These are phyloP conservation scores for Wallemia hederae DNA, from an alignment of 1,284 basidiomycete genomes.

Conservation along the genomic window DNA sequence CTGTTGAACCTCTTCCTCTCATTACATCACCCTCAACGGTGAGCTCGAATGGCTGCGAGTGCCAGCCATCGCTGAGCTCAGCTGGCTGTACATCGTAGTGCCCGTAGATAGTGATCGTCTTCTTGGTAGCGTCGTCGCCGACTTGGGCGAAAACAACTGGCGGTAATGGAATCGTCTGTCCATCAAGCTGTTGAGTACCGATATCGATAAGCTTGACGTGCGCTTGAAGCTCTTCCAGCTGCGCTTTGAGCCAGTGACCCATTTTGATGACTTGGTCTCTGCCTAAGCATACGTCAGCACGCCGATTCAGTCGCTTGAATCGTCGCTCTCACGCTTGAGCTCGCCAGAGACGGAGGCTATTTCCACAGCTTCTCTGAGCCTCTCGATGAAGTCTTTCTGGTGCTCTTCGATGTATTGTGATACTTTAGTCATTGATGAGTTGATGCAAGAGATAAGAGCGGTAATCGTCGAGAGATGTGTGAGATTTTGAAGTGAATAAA, in stretches of 20 bases:
- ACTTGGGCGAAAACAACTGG: conserved; percentile 48
- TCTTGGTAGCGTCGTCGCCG: conserved; percentile 16
- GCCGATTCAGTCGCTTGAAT: not conserved
- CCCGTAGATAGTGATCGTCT: conserved; percentile 25
- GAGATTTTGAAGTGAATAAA: too few species aligned
- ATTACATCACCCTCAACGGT: conserved; percentile 35
- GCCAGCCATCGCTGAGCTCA: conserved; percentile 39
- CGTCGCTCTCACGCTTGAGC: conserved; percentile 10
- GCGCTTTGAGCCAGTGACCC: conserved; percentile 43
- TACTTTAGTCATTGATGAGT: not conserved
- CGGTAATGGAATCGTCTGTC: conserved; percentile 44
- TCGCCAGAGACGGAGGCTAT: conserved; percentile 31
- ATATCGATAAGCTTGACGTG: conserved; percentile 40
- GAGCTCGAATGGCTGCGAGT: conserved; percentile 66
- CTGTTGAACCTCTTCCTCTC: conserved; percentile 59
- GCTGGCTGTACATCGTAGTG: conserved; percentile 19
- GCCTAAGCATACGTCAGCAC: conserved; percentile 26
- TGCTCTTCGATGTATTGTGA: conserved; percentile 34
- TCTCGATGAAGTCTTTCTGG: conserved; percentile 38
- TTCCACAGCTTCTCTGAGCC: conserved; percentile 52
- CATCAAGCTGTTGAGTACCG: conserved; percentile 57
- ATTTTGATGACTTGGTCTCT: conserved; percentile 51
- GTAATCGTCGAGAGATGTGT: too few species aligned
- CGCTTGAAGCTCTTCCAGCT: conserved; percentile 45
- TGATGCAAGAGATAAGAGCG: too few species aligned